Base-by-base conservation (phyloP, 306 rosid species). In the Hippophae rhamnoides region DNA sequence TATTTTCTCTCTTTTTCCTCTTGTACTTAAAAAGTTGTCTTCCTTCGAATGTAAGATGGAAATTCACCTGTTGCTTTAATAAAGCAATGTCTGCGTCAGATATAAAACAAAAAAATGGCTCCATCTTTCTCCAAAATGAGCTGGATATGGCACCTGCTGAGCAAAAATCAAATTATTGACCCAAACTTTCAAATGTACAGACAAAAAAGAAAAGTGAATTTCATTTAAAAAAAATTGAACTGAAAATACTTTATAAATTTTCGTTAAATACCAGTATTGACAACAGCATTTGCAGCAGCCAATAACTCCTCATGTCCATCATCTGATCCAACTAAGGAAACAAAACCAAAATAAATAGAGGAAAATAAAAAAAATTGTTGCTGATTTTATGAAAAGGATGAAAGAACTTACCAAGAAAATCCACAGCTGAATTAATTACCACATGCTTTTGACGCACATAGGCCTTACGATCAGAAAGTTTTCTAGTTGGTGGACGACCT, bases 401-500 rank as follows among this genome's bases (percentile, higher is more conserved):
- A 31, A 31, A 31, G 38, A 31, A 64, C 59, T 71, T 88, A 92
- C 99, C 99, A 23, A 77, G 83, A 83, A 88, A 82, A 71, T 92
- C 99, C 66, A 90, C 68, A 23, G 85, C 79, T 61, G 83, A 67
- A 72, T 79, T 87, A 12, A 77, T 63, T 43, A 83, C 76, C 65
- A 89, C 65, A 72, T 84, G 86, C 74, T 92, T 92, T 75, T 88
- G 97, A 67, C 99, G 95, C 57, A 89, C 76, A 71, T 88, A 88
- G 13, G 99, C 81, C 72, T 86, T 93, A 27, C 99, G 95, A 68
- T 89, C 97, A 67, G 97, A 84, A 51, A 86, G 89, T 76, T 87
- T 89, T 73, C 97, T 83, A 49, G 93, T 84, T 72, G 95, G 97
- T 45, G 99, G 99, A 75, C 99, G 99, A 65, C 99, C 99, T 51